Conservation (phyloP, 306 rosid species). For the Quercus rubra region DNA sequence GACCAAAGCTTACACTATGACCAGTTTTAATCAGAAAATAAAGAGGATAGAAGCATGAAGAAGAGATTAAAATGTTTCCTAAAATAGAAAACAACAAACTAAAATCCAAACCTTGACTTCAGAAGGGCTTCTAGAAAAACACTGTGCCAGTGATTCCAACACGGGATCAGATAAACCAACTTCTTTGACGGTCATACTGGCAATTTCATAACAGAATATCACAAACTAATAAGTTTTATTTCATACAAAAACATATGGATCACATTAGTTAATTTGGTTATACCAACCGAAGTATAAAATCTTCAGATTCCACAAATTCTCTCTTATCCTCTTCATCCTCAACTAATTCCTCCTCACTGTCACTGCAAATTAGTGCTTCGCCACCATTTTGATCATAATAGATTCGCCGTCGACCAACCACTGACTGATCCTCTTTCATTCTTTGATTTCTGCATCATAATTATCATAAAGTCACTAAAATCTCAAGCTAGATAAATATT, state of each 20-base stretch:
- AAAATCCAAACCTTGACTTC: conserved; percentile 66
- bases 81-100: not conserved
- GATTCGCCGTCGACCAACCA: conserved; percentile 92
- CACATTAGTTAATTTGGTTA: conserved; percentile 24
- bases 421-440: conserved; percentile 99
- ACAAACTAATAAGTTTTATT: conserved; percentile 22
- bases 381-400: conserved; percentile 98
- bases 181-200: conserved; percentile 78
- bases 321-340: conserved; percentile 95
- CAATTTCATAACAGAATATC: conserved; percentile 29
- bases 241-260: conserved; percentile 19
- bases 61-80: conserved; percentile 17
- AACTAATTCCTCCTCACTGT: conserved; percentile 87
- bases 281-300: conserved; percentile 86
- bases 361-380: conserved; percentile 97
- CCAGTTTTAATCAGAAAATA: conserved; percentile 55
- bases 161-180: conserved; percentile 70
- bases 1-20: conserved; percentile 71
- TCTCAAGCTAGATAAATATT: conserved; percentile 11
- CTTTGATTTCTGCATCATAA: conserved; percentile 83
- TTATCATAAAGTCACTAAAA: conserved; percentile 14
- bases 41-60: conserved; percentile 22
- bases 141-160: conserved; percentile 69
- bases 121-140: conserved; percentile 69
- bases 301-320: conserved; percentile 83